These are phyloP conservation scores for Phytophthora constricta DNA, from an alignment of 352 stramenopile genomes.

Conservation along the genomic window DNA sequence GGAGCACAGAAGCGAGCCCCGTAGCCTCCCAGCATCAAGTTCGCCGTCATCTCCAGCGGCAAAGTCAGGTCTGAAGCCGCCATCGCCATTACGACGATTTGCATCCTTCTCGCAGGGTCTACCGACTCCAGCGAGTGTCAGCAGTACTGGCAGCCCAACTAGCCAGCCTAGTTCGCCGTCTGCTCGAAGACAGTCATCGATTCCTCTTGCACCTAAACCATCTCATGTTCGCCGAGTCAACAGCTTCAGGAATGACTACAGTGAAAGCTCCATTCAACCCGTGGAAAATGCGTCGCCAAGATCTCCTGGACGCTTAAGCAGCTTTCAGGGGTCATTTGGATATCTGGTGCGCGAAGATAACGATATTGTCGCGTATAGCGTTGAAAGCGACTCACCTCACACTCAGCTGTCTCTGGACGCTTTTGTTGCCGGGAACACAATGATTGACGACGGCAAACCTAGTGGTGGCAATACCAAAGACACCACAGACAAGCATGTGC, in stretches of 20 bases:
- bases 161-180: constrained; percentile 6
- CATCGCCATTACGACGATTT: constrained; percentile 33
- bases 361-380: too few species aligned
- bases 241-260: constrained; percentile 19
- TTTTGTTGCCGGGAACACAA: background rate
- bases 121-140: background rate
- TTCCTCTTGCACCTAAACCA: constrained; percentile 21
- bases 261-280: constrained; percentile 9
- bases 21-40: constrained; percentile 23
- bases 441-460: background rate
- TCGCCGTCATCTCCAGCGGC: constrained; percentile 22
- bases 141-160: constrained; percentile 18
- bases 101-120: constrained; percentile 32
- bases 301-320: constrained; percentile 23
- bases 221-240: constrained; percentile 24
- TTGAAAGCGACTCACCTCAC: background rate
- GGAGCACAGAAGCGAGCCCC: constrained; percentile 25
- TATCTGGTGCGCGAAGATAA: background rate
- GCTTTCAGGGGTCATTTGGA: constrained; percentile 7
- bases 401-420: background rate
- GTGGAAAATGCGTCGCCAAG: constrained; percentile 14
- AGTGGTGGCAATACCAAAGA: background rate
- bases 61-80: constrained; percentile 26
- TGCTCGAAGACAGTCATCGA: constrained; percentile 8
- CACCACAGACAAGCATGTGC: background rate